phyloP scores from a whole-genome alignment of 441 rosid species.

The Capsella rubella region DNA sequence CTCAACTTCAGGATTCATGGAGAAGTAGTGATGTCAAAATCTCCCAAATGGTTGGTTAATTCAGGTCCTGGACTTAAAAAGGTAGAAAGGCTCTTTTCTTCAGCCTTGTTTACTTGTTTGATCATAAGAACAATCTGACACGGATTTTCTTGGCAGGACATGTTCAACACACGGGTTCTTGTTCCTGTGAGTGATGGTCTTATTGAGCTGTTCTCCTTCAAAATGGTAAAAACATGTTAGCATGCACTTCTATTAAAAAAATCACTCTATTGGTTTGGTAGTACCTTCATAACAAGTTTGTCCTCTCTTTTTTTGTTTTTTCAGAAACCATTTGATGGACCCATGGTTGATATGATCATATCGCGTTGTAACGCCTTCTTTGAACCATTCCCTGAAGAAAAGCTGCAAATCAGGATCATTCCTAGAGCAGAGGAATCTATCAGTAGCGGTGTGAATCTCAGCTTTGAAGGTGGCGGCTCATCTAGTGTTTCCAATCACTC shows the following conservation, averaged over 20 bases:
- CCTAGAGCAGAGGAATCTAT: constrained; percentile 44
- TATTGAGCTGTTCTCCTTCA: constrained; percentile 70
- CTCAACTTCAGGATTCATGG: constrained; percentile 70
- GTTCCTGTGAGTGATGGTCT: constrained; percentile 79
- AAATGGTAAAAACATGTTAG: constrained; percentile 53
- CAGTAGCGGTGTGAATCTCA: constrained; percentile 41
- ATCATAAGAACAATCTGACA: constrained; percentile 17
- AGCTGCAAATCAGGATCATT: constrained; percentile 40
- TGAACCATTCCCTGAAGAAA: constrained; percentile 46
- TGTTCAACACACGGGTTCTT: constrained; percentile 68
- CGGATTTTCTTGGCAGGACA: constrained; percentile 48
- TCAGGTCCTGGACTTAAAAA: constrained; percentile 46
- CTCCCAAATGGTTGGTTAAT: constrained; percentile 62
- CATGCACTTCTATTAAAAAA: not conserved
- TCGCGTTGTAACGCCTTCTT: constrained; percentile 50
- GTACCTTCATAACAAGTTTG: constrained; percentile 3
- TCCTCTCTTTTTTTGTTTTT: constrained; percentile 16
- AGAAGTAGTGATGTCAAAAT: constrained; percentile 67
- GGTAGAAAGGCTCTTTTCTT: constrained; percentile 45
- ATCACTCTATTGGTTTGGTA: not conserved
- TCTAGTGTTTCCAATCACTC: constrained; percentile 58
- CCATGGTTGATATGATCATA: constrained; percentile 54
- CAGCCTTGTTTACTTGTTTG: not conserved
- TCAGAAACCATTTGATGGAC: constrained; percentile 69
- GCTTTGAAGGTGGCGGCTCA: constrained; percentile 53